phyloP scores from a whole-genome alignment of 108 stramenopile genomes.

The Skeletonema costatum region DNA sequence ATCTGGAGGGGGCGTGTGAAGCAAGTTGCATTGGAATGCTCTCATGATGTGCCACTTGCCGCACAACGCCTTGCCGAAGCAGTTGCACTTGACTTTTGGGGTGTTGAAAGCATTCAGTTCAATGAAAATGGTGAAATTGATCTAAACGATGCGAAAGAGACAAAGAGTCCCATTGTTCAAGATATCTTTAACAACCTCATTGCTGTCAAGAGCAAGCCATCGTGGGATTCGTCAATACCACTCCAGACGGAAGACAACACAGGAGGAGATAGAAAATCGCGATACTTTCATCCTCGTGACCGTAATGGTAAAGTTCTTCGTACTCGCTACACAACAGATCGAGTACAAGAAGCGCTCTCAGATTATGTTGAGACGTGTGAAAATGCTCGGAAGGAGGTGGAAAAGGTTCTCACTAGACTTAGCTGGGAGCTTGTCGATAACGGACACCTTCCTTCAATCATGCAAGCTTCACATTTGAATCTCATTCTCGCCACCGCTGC shows the following conservation, averaged over 20 bases:
- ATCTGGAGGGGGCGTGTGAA: constrained; percentile 78
- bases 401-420: constrained; percentile 55
- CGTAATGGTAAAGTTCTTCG: constrained; percentile 81
- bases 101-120: constrained; percentile 16
- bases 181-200: constrained; percentile 91
- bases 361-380: constrained; percentile 75
- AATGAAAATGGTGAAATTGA: constrained; percentile 26
- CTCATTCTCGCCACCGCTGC: constrained; percentile 74
- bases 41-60: constrained; percentile 52
- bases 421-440: constrained; percentile 53
- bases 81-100: constrained; percentile 71
- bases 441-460: constrained; percentile 77
- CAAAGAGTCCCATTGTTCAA: constrained; percentile 50
- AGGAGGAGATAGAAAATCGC: constrained; percentile 10
- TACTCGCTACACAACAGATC: constrained; percentile 84
- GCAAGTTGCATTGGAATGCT: constrained; percentile 41
- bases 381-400: constrained; percentile 55
- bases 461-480: constrained; percentile 80
- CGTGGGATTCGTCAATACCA: constrained; percentile 29
- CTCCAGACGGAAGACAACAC: constrained; percentile 5
- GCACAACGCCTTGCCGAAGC: constrained; percentile 54
- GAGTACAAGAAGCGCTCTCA: constrained; percentile 71
- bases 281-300: constrained; percentile 83
- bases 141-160: constrained; percentile 27
- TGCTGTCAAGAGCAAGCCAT: constrained; percentile 72